Conservation (phyloP, 805 yeast species). For the Saccharomyces cerevisiae region DNA sequence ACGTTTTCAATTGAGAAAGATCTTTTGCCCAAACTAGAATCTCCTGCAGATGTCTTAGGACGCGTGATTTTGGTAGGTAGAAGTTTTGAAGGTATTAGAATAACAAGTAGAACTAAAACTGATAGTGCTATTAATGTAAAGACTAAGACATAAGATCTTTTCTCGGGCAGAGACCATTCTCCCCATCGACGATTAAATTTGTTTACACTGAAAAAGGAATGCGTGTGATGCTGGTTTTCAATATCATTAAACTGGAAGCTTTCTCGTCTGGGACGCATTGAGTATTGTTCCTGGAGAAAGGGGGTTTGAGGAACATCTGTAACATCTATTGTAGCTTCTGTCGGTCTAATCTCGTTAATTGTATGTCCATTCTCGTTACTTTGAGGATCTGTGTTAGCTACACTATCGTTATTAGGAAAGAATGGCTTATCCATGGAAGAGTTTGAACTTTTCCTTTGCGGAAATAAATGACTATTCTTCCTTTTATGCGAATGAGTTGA, state of each 20-base stretch:
- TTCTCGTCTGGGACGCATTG: background rate
- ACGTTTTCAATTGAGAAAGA: slow-evolving; percentile 18
- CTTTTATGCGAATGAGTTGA: slow-evolving; percentile 16
- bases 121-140: background rate
- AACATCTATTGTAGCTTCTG: background rate
- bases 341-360: slow-evolving; percentile 2
- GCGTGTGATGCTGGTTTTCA: background rate
- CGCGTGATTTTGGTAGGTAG: background rate
- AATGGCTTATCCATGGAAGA: slow-evolving; percentile 1
- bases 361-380: slow-evolving; percentile 3
- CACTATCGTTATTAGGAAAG: background rate
- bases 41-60: background rate
- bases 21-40: background rate
- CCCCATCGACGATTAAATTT: background rate
- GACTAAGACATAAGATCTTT: background rate
- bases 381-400: slow-evolving; percentile 9
- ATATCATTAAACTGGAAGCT: background rate
- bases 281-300: background rate
- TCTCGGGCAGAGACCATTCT: background rate
- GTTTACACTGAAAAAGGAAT: background rate
- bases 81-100: background rate
- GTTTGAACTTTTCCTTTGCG: slow-evolving; percentile 23
- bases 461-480: slow-evolving; percentile 24
- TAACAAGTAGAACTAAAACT: background rate
- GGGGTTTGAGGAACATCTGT: background rate